Evolutionary conservation across 257 asterid species (phyloP).

Genomic region (Hygrophila difformis): DNA sequence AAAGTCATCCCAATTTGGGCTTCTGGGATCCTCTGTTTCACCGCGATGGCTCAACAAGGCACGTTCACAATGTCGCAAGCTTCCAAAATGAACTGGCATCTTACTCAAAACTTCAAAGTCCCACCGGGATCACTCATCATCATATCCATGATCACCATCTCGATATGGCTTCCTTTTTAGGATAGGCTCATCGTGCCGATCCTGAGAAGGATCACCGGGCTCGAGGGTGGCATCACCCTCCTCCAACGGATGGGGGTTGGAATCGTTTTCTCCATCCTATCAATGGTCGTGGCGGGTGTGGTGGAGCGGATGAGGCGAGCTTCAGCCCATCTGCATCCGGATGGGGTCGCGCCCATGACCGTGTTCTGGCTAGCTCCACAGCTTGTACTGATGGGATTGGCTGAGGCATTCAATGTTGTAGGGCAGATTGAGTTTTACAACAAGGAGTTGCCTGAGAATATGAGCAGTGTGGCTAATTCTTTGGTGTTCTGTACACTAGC

Average conservation of each 20-base stretch:
- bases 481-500: conserved; percentile 29
- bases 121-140: conserved; percentile 56
- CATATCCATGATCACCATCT: conserved; percentile 63
- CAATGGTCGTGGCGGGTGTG: conserved; percentile 67
- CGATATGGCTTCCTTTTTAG: conserved; percentile 59
- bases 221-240: conserved; percentile 70
- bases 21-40: conserved; percentile 63
- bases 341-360: conserved; percentile 45
- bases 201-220: conserved; percentile 27
- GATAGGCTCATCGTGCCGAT: conserved; percentile 55
- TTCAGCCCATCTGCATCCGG: conserved; percentile 21
- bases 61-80: conserved; percentile 74
- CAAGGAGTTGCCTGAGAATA: conserved; percentile 43
- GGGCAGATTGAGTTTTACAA: conserved; percentile 2
- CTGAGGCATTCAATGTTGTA: conserved; percentile 1
- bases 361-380: conserved; percentile 29
- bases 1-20: conserved; percentile 70
- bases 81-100: conserved; percentile 64
- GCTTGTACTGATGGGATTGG: background rate
- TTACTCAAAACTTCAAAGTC: conserved; percentile 56
- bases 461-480: conserved; percentile 50
- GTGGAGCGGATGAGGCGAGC: conserved; percentile 50
- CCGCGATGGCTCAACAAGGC: conserved; percentile 63
- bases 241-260: conserved; percentile 86
- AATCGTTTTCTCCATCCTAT: conserved; percentile 43